These are phyloP conservation scores for Fonsecaea erecta DNA, from an alignment of 2,329 filamentous ascomycete genomes.

Conservation along the genomic window DNA sequence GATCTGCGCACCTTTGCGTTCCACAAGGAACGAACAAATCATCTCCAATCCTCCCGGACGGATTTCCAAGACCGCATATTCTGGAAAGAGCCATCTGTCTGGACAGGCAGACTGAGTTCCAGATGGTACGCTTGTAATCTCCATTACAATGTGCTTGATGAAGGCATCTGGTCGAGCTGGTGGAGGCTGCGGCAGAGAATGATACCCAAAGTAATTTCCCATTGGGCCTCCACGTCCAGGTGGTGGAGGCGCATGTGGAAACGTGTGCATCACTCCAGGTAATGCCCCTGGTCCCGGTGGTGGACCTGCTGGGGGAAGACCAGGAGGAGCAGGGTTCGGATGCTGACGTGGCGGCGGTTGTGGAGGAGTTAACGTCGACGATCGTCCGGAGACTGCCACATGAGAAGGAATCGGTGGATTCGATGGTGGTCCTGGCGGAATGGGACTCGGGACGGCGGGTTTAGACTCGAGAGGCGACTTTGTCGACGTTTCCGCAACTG, in stretches of 20 bases:
- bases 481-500: neutral
- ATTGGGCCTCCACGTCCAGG: conserved; percentile 24
- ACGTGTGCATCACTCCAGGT: conserved; percentile 29
- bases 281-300: conserved; percentile 19
- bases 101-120: conserved; percentile 49
- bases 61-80: conserved; percentile 53
- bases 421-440: conserved; percentile 19
- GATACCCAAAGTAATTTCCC: conserved; percentile 25
- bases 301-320: conserved; percentile 37
- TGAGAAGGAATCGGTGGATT: conserved; percentile 23
- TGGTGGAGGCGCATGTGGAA: conserved; percentile 33
- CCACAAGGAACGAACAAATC: conserved; percentile 54
- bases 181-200: conserved; percentile 34
- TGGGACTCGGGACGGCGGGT: conserved; percentile 18
- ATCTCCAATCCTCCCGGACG: conserved; percentile 45
- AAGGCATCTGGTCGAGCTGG: conserved; percentile 46
- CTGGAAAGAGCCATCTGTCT: conserved; percentile 56
- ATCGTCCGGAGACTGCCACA: conserved; percentile 2
- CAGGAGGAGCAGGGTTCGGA: conserved; percentile 34
- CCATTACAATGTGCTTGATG: conserved; percentile 55
- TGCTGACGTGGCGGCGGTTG: conserved; percentile 20
- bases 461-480: conserved; percentile 7
- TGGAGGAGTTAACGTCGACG: conserved; percentile 15
- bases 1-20: conserved; percentile 44
- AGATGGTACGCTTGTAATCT: conserved; percentile 46